Evolutionary conservation across 208 protist genomes (phyloP), one percentile per base, ranked within the genome.

Genomic region (Acanthamoeba healyi): DNA sequence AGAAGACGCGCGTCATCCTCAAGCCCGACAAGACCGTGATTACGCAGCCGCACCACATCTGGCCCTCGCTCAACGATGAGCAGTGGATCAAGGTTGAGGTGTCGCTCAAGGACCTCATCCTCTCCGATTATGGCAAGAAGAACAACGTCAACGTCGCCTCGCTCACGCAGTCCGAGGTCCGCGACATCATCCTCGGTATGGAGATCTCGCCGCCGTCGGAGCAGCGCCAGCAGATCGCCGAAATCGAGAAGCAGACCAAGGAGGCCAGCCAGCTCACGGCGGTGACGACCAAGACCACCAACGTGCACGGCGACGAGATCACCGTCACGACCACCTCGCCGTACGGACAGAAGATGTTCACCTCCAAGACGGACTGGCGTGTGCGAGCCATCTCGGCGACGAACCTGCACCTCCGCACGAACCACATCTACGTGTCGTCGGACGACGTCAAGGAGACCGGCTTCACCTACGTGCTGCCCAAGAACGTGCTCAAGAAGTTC

Each of bases 111-210:
- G 99, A 99, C 97, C 98, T 99, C 91, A 99, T 99, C 96, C 98
- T 99, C 54, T 98, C 99, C 19, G 99, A 99, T 95, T 99, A 99
- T 63, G 99, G 99, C 77, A 99, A 99, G 70, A 99, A 99, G 95
- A 99, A 99, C 97, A 99, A 99, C 96, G 99, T 99, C 24, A 99
- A 99, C 95, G 98, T 99, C 26, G 98, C 98, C 10, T 98, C 99
- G 61, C 98, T 99, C 40, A 99, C 99, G 9, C 99, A 99, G 97
- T 99, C 98, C 63, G 99, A 99, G 96, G 99, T 99, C 96, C 97
- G 99, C 94, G 99, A 99, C 96, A 99, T 99, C 96, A 99, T 99
- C 95, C 97, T 99, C 12, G 99, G 99, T 87, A 99, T 99, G 98
- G 98, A 99, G 94, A 99, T 99, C 96, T 97, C 98, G 24, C 98